phyloP scores from a whole-genome alignment of 1,284 basidiomycete genomes.

The Cutaneotrichosporon spelunceum region DNA sequence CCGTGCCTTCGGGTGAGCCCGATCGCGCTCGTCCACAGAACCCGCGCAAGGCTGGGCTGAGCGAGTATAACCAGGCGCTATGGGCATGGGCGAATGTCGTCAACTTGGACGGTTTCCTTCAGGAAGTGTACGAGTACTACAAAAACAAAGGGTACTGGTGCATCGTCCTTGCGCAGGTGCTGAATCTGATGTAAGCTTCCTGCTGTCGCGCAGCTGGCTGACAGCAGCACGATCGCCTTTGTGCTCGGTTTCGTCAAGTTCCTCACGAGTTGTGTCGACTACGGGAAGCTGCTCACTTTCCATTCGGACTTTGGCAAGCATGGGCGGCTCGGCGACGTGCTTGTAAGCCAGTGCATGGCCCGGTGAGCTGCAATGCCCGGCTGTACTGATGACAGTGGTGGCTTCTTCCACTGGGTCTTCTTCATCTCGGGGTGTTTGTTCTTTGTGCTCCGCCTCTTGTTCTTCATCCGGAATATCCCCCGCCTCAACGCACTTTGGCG shows the following conservation, averaged over 20 bases:
- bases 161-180: conserved; percentile 78
- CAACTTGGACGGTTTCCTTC: conserved; percentile 89
- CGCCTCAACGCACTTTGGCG: conserved; percentile 86
- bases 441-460: conserved; percentile 62
- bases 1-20: conserved; percentile 10
- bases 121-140: conserved; percentile 90
- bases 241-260: conserved; percentile 97
- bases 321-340: conserved; percentile 66
- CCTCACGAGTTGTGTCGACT: conserved; percentile 90
- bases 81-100: conserved; percentile 99
- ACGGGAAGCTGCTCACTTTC: conserved; percentile 61
- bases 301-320: conserved; percentile 33
- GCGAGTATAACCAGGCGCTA: conserved; percentile 80
- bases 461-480: conserved; percentile 58
- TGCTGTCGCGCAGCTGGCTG: conserved; percentile 53
- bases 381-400: conserved; percentile 17
- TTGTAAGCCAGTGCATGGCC: conserved; percentile 75
- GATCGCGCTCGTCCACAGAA: not conserved
- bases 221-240: conserved; percentile 83
- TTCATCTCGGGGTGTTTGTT: conserved; percentile 75
- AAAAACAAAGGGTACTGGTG: conserved; percentile 93
- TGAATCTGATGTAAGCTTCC: conserved; percentile 79
- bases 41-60: conserved; percentile 57
- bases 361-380: conserved; percentile 57
- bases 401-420: conserved; percentile 58